Evolutionary conservation across 2,329 filamentous ascomycete genomes (phyloP).

Genomic region (Xylariaceae sp.): DNA sequence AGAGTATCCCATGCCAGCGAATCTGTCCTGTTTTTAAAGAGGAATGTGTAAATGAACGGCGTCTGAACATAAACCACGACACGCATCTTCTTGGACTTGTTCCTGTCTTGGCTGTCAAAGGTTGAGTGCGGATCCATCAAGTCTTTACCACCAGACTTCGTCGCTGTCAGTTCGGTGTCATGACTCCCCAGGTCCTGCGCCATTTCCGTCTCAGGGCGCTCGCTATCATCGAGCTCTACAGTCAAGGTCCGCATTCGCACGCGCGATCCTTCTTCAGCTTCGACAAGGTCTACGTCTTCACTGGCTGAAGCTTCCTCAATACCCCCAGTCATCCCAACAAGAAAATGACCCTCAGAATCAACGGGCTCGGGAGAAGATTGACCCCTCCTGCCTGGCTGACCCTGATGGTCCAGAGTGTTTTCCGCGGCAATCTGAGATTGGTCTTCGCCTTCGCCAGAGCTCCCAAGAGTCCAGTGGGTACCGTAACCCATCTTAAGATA

Average conservation of each 20-base stretch:
- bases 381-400: constrained; percentile 1
- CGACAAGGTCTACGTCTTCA: constrained; percentile 31
- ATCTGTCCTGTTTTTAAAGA: constrained; percentile 61
- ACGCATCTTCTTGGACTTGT: constrained; percentile 54
- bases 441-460: constrained; percentile 16
- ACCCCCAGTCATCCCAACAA: constrained; percentile 65
- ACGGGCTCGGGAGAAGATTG: constrained; percentile 5
- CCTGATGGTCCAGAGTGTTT: constrained; percentile 5
- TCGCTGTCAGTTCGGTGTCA: constrained; percentile 23
- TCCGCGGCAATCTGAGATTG: constrained; percentile 2
- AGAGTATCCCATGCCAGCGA: constrained; percentile 51
- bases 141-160: constrained; percentile 12
- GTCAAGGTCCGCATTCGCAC: constrained; percentile 63
- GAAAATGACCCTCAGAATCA: constrained; percentile 43
- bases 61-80: constrained; percentile 69
- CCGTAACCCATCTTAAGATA: constrained; percentile 66
- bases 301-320: constrained; percentile 43
- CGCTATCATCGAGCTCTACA: constrained; percentile 53
- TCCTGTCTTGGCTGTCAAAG: constrained; percentile 46
- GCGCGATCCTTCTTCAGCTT: constrained; percentile 43
- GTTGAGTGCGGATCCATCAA: constrained; percentile 14
- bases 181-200: constrained; percentile 41
- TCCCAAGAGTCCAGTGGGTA: constrained; percentile 57
- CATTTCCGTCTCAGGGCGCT: constrained; percentile 39
- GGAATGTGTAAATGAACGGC: constrained; percentile 73